Base-by-base conservation (phyloP, 371 early-diverging fungal genomes). In the Funneliformis caledonium region DNA sequence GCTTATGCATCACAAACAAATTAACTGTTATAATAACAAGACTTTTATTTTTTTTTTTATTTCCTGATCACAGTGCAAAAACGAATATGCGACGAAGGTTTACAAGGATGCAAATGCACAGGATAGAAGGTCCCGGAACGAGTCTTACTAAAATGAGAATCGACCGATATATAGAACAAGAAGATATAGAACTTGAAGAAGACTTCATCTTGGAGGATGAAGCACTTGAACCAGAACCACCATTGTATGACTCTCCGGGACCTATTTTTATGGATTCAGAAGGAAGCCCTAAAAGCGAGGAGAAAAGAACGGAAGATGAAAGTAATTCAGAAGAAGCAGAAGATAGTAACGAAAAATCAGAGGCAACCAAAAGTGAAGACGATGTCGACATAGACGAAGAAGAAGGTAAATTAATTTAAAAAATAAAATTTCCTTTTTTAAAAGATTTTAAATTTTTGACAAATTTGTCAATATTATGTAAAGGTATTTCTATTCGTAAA, bases 331-430 rank as follows among this genome's bases (percentile, higher is more conserved):
- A 22, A 33, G 73, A 37, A 52, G 33, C 31, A 56, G 37, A 48
- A 33, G 73, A 73, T 16, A 52, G 11, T 69, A 43, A 47, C 16
- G 73, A 26, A 56, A 45, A 73, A 16, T 33, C 48, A 7, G 56
- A 73, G 33, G 14, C 31, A 19, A 8, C 14, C 14, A 73, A 73
- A 56, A 52, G 56, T 37, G 73, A 73, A 56, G 73, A 73, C 16
- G 50, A 50, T 16, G 56, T 8, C 7, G 72, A 31, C 6, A 33
- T n/a, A 45, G 73, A 73, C 1, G 73, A 72, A 8, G 73, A 73
- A 56, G 73, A 16, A 56, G 31, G 72, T 43, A 47, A 47, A 16
- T 45, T n/a, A 45, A 43, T 45, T 70, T 12, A 70, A 7, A 26
- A 4, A 33, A 65, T 33, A 7, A 42, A 16, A 33, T 64, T 64